Conservation (phyloP, 1,284 basidiomycete genomes). For the Wallemia hederae region DNA sequence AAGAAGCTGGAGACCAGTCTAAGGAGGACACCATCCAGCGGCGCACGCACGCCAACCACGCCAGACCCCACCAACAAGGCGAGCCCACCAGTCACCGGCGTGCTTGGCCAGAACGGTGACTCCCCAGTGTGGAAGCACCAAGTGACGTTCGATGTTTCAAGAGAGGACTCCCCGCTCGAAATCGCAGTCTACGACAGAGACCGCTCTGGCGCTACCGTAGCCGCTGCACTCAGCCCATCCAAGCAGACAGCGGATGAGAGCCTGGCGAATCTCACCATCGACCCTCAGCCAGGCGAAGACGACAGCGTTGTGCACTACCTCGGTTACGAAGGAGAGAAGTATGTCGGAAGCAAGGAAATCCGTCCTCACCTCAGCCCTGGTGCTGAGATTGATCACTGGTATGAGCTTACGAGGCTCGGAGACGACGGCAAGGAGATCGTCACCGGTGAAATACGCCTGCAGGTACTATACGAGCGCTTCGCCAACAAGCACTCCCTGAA, state of each 20-base stretch:
- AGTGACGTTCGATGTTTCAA: constrained; percentile 92
- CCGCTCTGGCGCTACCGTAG: constrained; percentile 7
- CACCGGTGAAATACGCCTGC: constrained; percentile 75
- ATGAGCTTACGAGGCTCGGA: constrained; percentile 13
- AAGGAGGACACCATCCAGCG: neutral
- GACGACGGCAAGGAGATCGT: constrained; percentile 40
- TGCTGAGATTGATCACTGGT: constrained; percentile 92
- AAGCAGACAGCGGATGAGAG: neutral
- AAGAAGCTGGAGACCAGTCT: constrained; percentile 15
- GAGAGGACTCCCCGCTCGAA: constrained; percentile 51
- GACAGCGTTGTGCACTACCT: neutral
- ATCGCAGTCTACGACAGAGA: constrained; percentile 82
- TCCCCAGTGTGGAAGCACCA: constrained; percentile 99
- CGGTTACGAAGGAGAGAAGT: constrained; percentile 38
- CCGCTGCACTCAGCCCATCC: neutral
- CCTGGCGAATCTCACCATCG: neutral
- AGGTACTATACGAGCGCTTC: constrained; percentile 71
- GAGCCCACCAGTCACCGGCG: constrained; percentile 19
- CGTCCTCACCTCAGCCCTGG: constrained; percentile 68
- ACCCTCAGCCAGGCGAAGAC: neutral
- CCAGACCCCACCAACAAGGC: constrained; percentile 5
- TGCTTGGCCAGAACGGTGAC: constrained; percentile 33
- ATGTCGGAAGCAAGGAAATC: constrained; percentile 73
- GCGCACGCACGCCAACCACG: constrained; percentile 5
- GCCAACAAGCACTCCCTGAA: constrained; percentile 31